Base-by-base conservation (phyloP, 257 asterid genomes). In the Osmanthus fragrans region DNA sequence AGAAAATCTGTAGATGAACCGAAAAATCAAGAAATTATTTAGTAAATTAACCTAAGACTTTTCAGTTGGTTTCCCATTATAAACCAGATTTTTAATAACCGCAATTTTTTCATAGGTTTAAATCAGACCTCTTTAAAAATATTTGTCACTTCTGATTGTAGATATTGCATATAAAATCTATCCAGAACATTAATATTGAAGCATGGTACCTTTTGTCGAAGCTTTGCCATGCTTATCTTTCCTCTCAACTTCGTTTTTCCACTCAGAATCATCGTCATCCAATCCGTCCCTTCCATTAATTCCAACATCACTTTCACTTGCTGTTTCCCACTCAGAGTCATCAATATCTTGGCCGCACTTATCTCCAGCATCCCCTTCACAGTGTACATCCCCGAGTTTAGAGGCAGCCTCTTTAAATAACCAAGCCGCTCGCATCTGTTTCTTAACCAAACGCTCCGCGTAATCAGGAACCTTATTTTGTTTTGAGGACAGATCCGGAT, bases 321-420 rank as follows among this genome's bases (percentile, higher is more conserved):
- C 99, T 2, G 99, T 96, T 83, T 96, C 98, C 99, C 99, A 96
- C 81, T 96, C 99, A 30, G 99, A 96, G 84, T 89, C 99, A 70
- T 96, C 99, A 10, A 88, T 87, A 77, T 87, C 98, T 76, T 84
- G 91, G 70, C 92, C 91, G 64, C 88, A 84, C 71, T 72, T 45
- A 67, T 85, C 94, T 49, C 89, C 94, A 39, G 79, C 85, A 19
- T 82, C 94, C 36, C 96, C 97, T 79, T 93, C 98, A 71, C 94
- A 82, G 19, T 89, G 93, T 7, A 95, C 91, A 5, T 91, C 97
- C 18, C 99, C 99, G 27, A 92, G 98, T 74, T 91, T 92, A 71
- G 80, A 75, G 21, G 97, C 91, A 65, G 98, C 97, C 75, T 96
- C 99, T 69, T 94, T 86, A 78, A 93, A 96, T 58, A 96, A 75